Evolutionary conservation across 345 rosid species (phyloP), one percentile per base, ranked within the genome.

Genomic region (Jatropha curcas): DNA sequence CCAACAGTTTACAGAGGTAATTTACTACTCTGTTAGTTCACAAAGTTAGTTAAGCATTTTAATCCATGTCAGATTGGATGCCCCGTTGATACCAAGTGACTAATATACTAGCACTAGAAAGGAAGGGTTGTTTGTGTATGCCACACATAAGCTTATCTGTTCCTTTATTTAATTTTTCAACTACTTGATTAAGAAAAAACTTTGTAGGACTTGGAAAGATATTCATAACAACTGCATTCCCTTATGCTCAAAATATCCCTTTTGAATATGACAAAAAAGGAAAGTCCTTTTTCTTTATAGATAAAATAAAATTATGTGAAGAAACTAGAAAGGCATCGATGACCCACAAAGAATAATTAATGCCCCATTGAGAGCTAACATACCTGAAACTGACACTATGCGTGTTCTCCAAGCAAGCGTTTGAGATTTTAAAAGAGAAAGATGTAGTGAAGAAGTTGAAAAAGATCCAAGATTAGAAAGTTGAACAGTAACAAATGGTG

Each of bases 351-450:
- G 28, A 39, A 48, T 67, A 59, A 65, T 59, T 24, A 63, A 25
- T 51, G 17, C 51, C 16, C 1, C 14, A 61, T 60, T 33, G 41
- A 66, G n/a, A 12, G 37, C n/a, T 71, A 67, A 76, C 84, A 73
- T 83, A 94, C 98, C 98, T 80, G 84, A 84, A 69, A 73, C 80
- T 72, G 97, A 91, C 76, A 78, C 74, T 85, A 92, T 90, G 13
- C 89, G 87, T 48, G 97, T 94, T 85, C 96, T 86, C 94, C 96
- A 94, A 76, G 93, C 91, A 76, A 88, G 70, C 74, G 84, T 67
- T 79, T 70, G 88, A 78, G 84, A 79, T 89, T 84, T 88, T 75
- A 83, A 65, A 72, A 84, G 83, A 56, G 96, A 84, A 62, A 90
- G 68, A 56, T 83, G 74, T 60, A 94, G 77, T 58, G 88, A 74